Evolutionary conservation across 2,329 filamentous ascomycete genomes (phyloP).

Genomic region (Fusarium goolgardi): DNA sequence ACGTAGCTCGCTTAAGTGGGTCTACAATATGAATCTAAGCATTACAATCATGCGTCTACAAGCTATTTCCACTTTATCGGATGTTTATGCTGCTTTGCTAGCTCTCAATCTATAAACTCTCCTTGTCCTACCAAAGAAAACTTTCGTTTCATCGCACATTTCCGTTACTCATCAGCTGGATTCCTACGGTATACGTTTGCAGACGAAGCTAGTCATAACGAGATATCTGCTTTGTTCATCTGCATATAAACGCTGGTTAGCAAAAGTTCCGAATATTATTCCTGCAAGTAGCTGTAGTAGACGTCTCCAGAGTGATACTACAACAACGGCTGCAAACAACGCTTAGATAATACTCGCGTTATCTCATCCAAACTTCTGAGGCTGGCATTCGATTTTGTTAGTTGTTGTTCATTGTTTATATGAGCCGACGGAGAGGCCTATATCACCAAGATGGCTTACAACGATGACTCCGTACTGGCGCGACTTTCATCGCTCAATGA

Average conservation of each 20-base stretch:
- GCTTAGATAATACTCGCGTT: conserved; percentile 37
- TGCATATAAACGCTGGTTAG: conserved; percentile 25
- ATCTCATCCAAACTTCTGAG: conserved; percentile 17
- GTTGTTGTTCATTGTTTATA: conserved; percentile 4
- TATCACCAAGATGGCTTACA: conserved; percentile 80
- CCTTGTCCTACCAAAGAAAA: conserved; percentile 42
- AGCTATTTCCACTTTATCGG: conserved; percentile 35
- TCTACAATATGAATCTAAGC: conserved; percentile 38
- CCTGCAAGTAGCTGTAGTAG: conserved; percentile 49
- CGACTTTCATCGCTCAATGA: conserved; percentile 97
- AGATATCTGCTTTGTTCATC: conserved; percentile 17
- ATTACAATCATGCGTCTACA: conserved; percentile 43
- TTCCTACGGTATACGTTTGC: conserved; percentile 29
- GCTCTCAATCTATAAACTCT: conserved; percentile 41
- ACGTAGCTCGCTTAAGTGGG: conserved; percentile 22
- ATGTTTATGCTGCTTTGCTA: conserved; percentile 43
- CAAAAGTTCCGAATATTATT: conserved; percentile 38
- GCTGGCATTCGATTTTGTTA: conserved; percentile 1
- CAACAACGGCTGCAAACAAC: conserved; percentile 41
- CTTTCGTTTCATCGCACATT: conserved; percentile 38
- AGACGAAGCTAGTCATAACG: conserved; percentile 15
- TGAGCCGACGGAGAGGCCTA: not conserved
- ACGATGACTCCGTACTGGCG: conserved; percentile 92
- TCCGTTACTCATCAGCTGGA: conserved; percentile 34
- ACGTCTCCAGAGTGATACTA: conserved; percentile 45